A percentile compares a stretch with the other conserved stretches of the same genome.
These are phyloP conservation scores for Metarhizium album DNA, from an alignment of 2,329 filamentous ascomycete species.

Conservation along the genomic window DNA sequence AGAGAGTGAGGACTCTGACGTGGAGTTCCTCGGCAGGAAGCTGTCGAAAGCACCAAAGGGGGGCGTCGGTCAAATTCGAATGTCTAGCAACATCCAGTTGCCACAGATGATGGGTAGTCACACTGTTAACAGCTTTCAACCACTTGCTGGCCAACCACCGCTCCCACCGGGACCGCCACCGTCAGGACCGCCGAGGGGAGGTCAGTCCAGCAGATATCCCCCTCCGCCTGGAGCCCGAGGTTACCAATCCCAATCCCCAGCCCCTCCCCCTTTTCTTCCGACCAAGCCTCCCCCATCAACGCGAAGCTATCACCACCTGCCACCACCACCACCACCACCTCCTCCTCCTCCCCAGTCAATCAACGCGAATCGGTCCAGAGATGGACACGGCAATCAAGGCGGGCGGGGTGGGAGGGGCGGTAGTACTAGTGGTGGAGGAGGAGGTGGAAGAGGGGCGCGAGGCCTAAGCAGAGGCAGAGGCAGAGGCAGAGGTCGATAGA, in stretches of 20 bases:
- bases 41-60: constrained; percentile 19
- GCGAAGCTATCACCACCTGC: constrained; percentile 18
- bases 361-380: constrained; percentile 12
- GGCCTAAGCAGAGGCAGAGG: constrained; percentile 13
- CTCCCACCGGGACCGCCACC: constrained; percentile 29
- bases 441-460: not conserved
- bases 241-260: constrained; percentile 8
- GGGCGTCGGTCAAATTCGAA: constrained; percentile 23
- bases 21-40: constrained; percentile 29
- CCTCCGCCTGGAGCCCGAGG: constrained; percentile 14
- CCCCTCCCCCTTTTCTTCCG: constrained; percentile 17
- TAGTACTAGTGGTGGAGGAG: constrained; percentile 5
- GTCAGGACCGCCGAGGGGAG: constrained; percentile 12
- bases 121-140: constrained; percentile 10
- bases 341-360: constrained; percentile 7
- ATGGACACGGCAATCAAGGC: constrained; percentile 12
- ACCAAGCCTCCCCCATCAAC: constrained; percentile 17
- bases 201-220: constrained; percentile 6
- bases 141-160: constrained; percentile 20
- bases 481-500: constrained; percentile 12
- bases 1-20: constrained; percentile 36
- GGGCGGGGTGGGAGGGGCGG: constrained; percentile 14
- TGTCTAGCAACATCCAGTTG: constrained; percentile 31
- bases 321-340: constrained; percentile 19
- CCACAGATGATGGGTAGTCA: constrained; percentile 14